phyloP scores from a whole-genome alignment of 2,329 filamentous ascomycete species.

The Xylariaceae sp. region DNA sequence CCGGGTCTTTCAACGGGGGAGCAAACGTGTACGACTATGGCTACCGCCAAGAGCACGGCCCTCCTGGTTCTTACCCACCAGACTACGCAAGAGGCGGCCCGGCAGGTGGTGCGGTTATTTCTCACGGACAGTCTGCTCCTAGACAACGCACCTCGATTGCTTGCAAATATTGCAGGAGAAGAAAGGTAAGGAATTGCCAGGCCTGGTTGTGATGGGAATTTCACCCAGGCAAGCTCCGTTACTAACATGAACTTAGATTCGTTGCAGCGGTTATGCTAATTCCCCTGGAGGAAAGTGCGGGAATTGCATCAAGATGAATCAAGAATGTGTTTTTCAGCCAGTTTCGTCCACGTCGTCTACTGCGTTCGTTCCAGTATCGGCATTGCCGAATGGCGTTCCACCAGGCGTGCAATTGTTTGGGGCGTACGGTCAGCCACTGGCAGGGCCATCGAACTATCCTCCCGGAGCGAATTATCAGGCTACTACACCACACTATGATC shows the following conservation, averaged over 20 bases:
- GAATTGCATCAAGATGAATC: constrained; percentile 67
- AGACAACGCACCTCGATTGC: constrained; percentile 66
- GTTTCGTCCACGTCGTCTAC: constrained; percentile 63
- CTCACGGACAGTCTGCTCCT: constrained; percentile 60
- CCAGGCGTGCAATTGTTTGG: constrained; percentile 64
- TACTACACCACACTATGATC: constrained; percentile 38
- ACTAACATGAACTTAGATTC: constrained; percentile 54
- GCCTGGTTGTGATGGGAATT: background rate
- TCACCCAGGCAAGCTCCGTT: background rate
- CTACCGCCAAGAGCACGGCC: constrained; percentile 43
- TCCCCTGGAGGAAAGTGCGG: constrained; percentile 65
- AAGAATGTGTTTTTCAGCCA: constrained; percentile 67
- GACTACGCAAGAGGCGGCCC: constrained; percentile 44
- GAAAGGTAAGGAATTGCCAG: constrained; percentile 55
- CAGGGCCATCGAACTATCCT: constrained; percentile 38
- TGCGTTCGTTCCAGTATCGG: constrained; percentile 65
- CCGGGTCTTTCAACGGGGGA: constrained; percentile 28
- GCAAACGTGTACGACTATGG: constrained; percentile 40
- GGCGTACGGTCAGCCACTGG: constrained; percentile 63
- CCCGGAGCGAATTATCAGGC: constrained; percentile 30
- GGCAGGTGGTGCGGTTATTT: constrained; percentile 43
- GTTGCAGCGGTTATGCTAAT: constrained; percentile 66
- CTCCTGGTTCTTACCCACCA: constrained; percentile 39
- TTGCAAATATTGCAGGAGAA: constrained; percentile 66
- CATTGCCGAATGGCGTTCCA: constrained; percentile 63